Base-by-base conservation (phyloP, 1,284 basidiomycete genomes). In the Marasmius tenuissimus region DNA sequence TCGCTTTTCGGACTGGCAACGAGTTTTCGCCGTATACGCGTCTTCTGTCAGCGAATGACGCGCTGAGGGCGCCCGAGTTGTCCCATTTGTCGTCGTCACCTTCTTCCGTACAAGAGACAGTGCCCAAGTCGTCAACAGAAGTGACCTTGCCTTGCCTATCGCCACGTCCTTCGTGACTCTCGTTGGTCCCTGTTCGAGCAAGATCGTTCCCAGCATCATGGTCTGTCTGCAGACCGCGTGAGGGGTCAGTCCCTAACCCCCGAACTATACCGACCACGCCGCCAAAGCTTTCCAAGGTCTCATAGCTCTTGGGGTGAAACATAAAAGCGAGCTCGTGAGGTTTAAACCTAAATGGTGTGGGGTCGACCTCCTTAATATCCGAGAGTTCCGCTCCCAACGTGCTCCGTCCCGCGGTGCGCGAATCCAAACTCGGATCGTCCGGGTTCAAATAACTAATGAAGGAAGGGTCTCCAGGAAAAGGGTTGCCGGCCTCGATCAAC, bases 301-400 rank as follows among this genome's bases (percentile, higher is more conserved):
- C 82, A 8, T 96, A 69, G 64, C 78, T 86, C 77, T 96, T 96
- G 18, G 96, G 95, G 73, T 98, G 96, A 54, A 98, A 87, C 54
- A 98, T 85, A 64, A 87, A 85, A 20, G 95, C 95, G 4, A 99
- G 87, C 59, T 83, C 79, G 63, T 85, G 86, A 0, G 96, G 94
- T 61, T 85, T 87, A 70, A 90, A 87, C 10, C 71, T 68, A 72
- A 93, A 94, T 0, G 93, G 91, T 0, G 84, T 74, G 0, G 89
- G 86, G 72, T 96, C 85, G 48, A 84, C 80, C n/a, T 78, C 78
- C 48, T 84, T 82, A 66, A 61, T 53, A 39, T 59, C 59, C 54
- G 67, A 71, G 35, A 65, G 61, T 50, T 71, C 67, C 45, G 60
- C 63, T 58, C 69, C 67, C 61, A 72, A 63, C 62, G 69, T 65